Conservation (phyloP, 75 land plant species). For the Selaginella tamariscina region DNA sequence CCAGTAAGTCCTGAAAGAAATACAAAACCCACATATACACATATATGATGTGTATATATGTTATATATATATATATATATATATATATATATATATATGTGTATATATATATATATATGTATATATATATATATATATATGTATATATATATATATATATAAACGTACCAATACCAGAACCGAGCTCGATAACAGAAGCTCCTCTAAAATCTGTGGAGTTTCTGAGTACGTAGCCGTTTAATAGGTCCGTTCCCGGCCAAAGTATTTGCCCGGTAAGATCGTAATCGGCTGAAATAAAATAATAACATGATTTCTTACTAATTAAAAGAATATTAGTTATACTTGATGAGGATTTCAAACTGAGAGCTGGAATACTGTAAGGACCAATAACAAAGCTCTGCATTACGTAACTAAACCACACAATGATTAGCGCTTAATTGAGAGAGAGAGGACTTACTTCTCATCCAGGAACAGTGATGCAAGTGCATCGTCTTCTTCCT, state of each 20-base stretch:
- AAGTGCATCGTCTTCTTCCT: too few species aligned
- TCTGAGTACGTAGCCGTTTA: conserved; percentile 56
- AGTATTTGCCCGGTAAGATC: conserved; percentile 93
- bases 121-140: too few species aligned
- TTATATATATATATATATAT: too few species aligned
- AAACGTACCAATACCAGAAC: conserved; percentile 83
- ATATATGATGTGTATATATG: too few species aligned
- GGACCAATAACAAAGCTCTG: conserved; percentile 15
- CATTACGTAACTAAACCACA: conserved; percentile 18
- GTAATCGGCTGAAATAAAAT: conserved; percentile 58
- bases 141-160: too few species aligned
- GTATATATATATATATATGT: too few species aligned
- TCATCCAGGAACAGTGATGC: too few species aligned
- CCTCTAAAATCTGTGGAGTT: conserved; percentile 38
- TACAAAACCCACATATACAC: too few species aligned
- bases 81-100: too few species aligned
- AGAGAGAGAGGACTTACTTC: too few species aligned
- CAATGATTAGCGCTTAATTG: too few species aligned
- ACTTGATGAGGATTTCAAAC: conserved; percentile 21
- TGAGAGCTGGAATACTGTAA: conserved; percentile 16
- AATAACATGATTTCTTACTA: not conserved
- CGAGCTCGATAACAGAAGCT: conserved; percentile 64
- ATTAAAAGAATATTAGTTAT: not conserved
- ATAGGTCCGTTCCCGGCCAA: conserved; percentile 86
- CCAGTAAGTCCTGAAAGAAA: conserved; percentile 64